Base-by-base conservation (phyloP, 371 early-diverging fungal species). In the Mucor circinelloides region DNA sequence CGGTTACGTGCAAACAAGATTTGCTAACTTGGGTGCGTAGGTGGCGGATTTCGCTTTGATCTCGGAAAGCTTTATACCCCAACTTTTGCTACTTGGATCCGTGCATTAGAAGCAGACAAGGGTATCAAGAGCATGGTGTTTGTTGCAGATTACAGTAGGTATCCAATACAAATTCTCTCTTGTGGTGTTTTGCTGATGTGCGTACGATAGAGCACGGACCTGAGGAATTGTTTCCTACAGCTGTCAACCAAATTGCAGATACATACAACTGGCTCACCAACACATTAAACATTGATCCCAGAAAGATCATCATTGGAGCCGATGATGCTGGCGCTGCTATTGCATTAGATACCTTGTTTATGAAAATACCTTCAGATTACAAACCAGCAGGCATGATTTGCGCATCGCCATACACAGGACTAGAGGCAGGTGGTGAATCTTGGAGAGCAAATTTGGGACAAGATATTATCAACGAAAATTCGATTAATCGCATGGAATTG, bases 321-420 rank as follows among this genome's bases (percentile, higher is more conserved):
- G 82, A 81, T 40, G 79, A 79, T 71, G 75, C 72, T 2, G 82
- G 82, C 54, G 79, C 66, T 7, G 78, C 77, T 12, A 58, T 79
- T 58, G 72, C 68, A 3, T 36, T 81, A 9, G 82, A 81, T 23
- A 61, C 79, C 25, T 68, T 81, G 21, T 59, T 74, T 48, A 38
- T 58, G 2, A 71, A 73, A 34, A 68, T 68, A n/a, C 36, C 48
- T 10, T 44, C 32, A 32, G 52, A 58, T 31, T 58, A 63, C n/a
- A 67, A 63, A 12, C 78, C 78, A 32, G 73, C 63, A 23, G 77
- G 69, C 17, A 52, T 79, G 56, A 71, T 83, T 31, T 73, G 73
- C 63, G 75, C 73, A 10, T 83, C 80, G 0, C 83, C 83, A 9
- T 83, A 83, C 42, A 80, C 73, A 0, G 83, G 83, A 13, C 28